Percentiles rank a stretch among this genome's conserved stretches.
phyloP scores from a whole-genome alignment of 441 rosid species.

The Gossypium trilobum region DNA sequence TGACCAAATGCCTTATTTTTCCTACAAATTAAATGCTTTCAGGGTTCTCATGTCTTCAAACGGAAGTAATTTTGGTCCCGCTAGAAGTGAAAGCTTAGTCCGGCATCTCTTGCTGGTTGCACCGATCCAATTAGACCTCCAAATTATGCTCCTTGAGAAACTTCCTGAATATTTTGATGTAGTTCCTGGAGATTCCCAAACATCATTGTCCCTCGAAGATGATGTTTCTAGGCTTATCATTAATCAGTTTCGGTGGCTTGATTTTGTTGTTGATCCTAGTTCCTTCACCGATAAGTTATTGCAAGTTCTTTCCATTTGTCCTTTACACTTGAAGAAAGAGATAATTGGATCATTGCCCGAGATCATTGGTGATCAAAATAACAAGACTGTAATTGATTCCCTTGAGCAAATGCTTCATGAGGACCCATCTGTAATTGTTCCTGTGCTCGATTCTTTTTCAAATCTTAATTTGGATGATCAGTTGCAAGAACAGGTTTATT shows the following conservation, averaged over 20 bases:
- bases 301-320: conserved; percentile 65
- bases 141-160: conserved; percentile 60
- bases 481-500: conserved; percentile 65
- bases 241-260: conserved; percentile 74
- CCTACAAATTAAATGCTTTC: neutral
- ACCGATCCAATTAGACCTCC: conserved; percentile 56
- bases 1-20: neutral
- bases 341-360: conserved; percentile 83
- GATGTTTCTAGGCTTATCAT: conserved; percentile 67
- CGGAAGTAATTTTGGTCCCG: conserved; percentile 19
- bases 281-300: conserved; percentile 53
- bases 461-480: conserved; percentile 58
- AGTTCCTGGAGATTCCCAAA: conserved; percentile 21
- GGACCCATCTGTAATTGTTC: conserved; percentile 57
- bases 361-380: conserved; percentile 63
- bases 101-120: conserved; percentile 64
- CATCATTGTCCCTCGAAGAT: conserved; percentile 37
- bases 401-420: conserved; percentile 69
- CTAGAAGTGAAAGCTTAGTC: conserved; percentile 41
- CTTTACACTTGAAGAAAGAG: conserved; percentile 61
- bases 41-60: conserved; percentile 49
- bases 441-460: conserved; percentile 70
- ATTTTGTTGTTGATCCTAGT: conserved; percentile 48
- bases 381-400: conserved; percentile 46
- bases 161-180: conserved; percentile 62